Base-by-base conservation (phyloP, 2,329 filamentous ascomycete species). In the Septoria petroselini region DNA sequence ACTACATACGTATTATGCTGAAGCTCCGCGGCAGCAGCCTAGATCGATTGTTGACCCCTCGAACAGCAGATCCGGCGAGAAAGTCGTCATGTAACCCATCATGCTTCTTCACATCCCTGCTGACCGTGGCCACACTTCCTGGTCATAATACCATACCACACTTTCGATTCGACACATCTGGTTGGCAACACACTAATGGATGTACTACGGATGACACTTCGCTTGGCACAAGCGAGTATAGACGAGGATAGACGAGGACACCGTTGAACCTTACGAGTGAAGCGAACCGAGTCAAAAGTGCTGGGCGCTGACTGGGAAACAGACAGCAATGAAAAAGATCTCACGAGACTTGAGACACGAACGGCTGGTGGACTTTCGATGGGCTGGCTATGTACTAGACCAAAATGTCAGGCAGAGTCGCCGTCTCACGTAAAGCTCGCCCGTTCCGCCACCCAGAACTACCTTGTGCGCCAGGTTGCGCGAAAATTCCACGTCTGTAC, bases 161-260 rank as follows among this genome's bases (percentile, higher is more conserved):
- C 9, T 9, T 9, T 5, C 23, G 23, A 5, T 27, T 5, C 23
- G 23, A 27, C 5, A 27, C 23, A 27, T 27, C 7, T 15, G 41
- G 21, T 38, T 19, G 43, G 25, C 25, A 14, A 38, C 27, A 25
- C 43, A 46, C 43, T 46, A 46, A 46, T 29, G 43, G 43, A 46
- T 17, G 43, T 46, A 46, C 43, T 29, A 9, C 43, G 43, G 43
- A 35, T 34, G 41, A 34, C 29, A 18, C 27, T 38, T 46, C 43
- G 43, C 43, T 46, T 46, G 43, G 42, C 33, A 39, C 21, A 46
- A 37, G 43, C 43, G 43, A 46, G 23, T 14, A 38, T 38, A 38
- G 11, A 38, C 35, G 35, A 38, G 23, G 23, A 42, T 42, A 42
- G 40, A 42, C 40, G 40, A 42, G 38, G 27, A 41, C 23, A 21